A percentile compares a stretch with the other conserved stretches of the same genome.
Conservation (phyloP, 1,284 basidiomycete genomes). For the Moesziomyces antarcticus region DNA sequence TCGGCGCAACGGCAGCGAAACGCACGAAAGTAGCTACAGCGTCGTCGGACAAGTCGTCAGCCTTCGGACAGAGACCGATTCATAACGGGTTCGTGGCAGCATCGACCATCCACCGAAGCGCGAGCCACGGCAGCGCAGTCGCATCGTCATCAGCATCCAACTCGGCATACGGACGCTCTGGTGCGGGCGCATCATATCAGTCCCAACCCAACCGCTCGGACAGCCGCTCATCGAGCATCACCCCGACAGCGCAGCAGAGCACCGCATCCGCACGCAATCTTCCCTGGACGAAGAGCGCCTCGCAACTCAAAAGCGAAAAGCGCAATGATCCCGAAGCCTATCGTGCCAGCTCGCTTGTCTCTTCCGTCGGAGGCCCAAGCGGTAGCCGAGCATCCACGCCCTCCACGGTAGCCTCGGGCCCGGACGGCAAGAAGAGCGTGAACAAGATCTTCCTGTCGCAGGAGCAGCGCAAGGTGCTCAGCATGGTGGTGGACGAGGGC, state of each 20-base stretch:
- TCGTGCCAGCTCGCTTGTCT: conserved; percentile 26
- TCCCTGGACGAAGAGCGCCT: conserved; percentile 41
- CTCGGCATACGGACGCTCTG: background rate
- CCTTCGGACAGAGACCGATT: background rate
- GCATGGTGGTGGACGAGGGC: conserved; percentile 58
- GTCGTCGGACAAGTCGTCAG: background rate
- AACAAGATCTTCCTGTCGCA: conserved; percentile 55
- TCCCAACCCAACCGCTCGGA: conserved; percentile 12
- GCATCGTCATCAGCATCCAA: conserved; percentile 1
- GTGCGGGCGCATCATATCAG: conserved; percentile 2
- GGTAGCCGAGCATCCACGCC: conserved; percentile 12
- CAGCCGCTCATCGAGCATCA: background rate
- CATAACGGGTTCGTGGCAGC: conserved; percentile 19
- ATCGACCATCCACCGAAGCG: conserved; percentile 8
- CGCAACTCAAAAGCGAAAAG: conserved; percentile 32
- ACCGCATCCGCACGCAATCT: conserved; percentile 1
- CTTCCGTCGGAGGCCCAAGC: conserved; percentile 4
- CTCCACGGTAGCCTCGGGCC: background rate
- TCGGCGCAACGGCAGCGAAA: conserved; percentile 16
- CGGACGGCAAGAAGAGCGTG: conserved; percentile 25
- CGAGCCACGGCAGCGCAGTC: conserved; percentile 6
- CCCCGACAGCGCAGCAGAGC: background rate
- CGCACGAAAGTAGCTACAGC: conserved; percentile 8
- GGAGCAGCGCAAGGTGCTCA: conserved; percentile 63
- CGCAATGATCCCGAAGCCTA: conserved; percentile 32